These are phyloP conservation scores for Alternaria arborescens DNA, from an alignment of 2,329 filamentous ascomycete genomes.

Conservation along the genomic window DNA sequence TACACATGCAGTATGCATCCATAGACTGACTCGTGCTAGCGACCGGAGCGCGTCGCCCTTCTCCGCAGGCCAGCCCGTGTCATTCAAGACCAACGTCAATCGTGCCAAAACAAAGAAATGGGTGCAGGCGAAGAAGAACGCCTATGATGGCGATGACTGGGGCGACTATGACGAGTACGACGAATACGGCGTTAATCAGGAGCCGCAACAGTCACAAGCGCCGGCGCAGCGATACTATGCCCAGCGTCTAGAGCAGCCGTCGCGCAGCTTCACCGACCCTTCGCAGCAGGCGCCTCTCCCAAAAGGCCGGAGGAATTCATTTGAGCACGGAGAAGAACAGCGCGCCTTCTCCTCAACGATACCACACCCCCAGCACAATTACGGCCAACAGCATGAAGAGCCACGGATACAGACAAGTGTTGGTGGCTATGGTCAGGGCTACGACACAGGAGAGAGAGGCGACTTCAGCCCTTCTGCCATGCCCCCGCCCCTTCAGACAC, in stretches of 20 bases:
- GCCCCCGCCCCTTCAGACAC: slow-evolving; percentile 59
- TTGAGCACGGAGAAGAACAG: slow-evolving; percentile 63
- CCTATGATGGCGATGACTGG: slow-evolving; percentile 95
- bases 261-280: slow-evolving; percentile 55
- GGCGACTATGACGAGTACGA: slow-evolving; percentile 70
- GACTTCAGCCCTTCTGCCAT: slow-evolving; percentile 64
- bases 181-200: slow-evolving; percentile 62
- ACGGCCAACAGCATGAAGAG: slow-evolving; percentile 19
- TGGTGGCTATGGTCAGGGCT: slow-evolving; percentile 43
- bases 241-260: slow-evolving; percentile 36
- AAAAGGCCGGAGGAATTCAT: slow-evolving; percentile 58
- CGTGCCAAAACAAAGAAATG: slow-evolving; percentile 93
- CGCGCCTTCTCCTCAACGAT: slow-evolving; percentile 57
- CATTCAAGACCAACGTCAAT: slow-evolving; percentile 86
- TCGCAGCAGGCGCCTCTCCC: slow-evolving; percentile 37
- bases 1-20: not conserved
- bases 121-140: slow-evolving; percentile 86
- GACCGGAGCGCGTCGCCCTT: slow-evolving; percentile 40
- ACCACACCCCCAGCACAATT: slow-evolving; percentile 29
- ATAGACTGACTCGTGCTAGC: slow-evolving; percentile 30
- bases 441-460: slow-evolving; percentile 51
- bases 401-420: slow-evolving; percentile 35
- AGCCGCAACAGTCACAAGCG: slow-evolving; percentile 51
- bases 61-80: slow-evolving; percentile 55
- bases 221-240: slow-evolving; percentile 55